Evolutionary conservation across 192 early-diverging fungal species (phyloP), one percentile per base, ranked within the genome.

Genomic region (Coemansia sp.): DNA sequence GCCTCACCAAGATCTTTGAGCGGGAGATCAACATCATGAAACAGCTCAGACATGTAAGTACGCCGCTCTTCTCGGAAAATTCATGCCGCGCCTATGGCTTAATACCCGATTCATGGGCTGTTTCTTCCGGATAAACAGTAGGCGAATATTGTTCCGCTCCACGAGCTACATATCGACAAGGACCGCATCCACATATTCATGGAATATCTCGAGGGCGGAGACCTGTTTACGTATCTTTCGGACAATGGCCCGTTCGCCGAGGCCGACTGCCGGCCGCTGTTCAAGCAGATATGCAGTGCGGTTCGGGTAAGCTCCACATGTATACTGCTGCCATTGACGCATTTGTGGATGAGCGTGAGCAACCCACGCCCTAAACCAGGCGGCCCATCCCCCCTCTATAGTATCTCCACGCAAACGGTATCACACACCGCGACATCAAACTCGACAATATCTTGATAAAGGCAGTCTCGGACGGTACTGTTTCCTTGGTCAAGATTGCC

Each of bases 361-460:
- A n/a, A n/a, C n/a, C n/a, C n/a, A n/a, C n/a, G n/a, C n/a, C n/a
- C n/a, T n/a, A n/a, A n/a, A n/a, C 5, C 31, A 7, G 29, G 12
- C 30, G 11, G 11, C 14, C 34, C 11, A 36, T 11, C 14, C 8
- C 25, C 34, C 19, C 21, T 16, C 16, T 22, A 13, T 65, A 89
- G 54, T 98, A 92, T 55, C 75, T 98, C 5, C 94, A 98, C 52
- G 57, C 63, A 6, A 68, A 79, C 21, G 84, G 85, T 18, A 88
- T 98, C n/a, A 88, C 81, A 2, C 96, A 99, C 64, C 84, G 96
- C 14, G 96, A 99, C 60, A 67, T 99, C 16, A 99, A 99, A 64
- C 87, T 87, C 0, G 89, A 89, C 43, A 88, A 87, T 49, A 72
- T 88, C 21, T 42, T 74, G 38, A 67, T 74, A 25, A 67, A 62